Evolutionary conservation across 441 rosid species (phyloP).

Genomic region (Erodium texanum): DNA sequence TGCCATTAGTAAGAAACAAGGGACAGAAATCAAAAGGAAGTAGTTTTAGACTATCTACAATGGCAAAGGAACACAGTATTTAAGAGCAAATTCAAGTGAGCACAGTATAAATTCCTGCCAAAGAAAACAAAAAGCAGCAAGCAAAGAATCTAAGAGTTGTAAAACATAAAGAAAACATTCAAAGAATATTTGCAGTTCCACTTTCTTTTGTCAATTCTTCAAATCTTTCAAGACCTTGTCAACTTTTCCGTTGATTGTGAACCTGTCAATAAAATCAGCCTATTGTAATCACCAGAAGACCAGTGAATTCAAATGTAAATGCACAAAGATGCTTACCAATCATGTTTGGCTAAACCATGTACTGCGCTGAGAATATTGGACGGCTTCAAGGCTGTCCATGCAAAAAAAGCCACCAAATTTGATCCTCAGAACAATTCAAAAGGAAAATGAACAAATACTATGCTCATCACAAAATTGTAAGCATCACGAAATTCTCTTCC

Average conservation of each 20-base stretch:
- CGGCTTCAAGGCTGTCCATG: slow-evolving; percentile 23
- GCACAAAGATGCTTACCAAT: slow-evolving; percentile 14
- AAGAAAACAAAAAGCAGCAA: slow-evolving; percentile 18
- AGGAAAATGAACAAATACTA: background rate
- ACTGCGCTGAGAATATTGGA: slow-evolving; percentile 21
- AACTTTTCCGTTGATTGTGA: too few species aligned
- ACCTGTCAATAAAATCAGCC: background rate
- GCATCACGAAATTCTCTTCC: slow-evolving; percentile 11
- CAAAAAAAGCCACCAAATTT: slow-evolving; percentile 13
- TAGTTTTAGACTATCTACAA: background rate
- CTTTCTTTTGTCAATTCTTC: background rate
- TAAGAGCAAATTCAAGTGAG: slow-evolving; percentile 40
- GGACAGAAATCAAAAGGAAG: slow-evolving; percentile 3
- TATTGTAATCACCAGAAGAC: background rate
- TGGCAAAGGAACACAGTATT: slow-evolving; percentile 28
- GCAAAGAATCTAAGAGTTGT: slow-evolving; percentile 17
- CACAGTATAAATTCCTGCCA: slow-evolving; percentile 38
- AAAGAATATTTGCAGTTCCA: background rate
- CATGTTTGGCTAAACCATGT: slow-evolving; percentile 20
- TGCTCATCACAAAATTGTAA: background rate
- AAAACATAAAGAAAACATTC: background rate
- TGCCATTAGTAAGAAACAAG: slow-evolving; percentile 27
- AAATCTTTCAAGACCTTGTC: too few species aligned
- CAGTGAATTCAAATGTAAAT: background rate
- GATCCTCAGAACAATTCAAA: slow-evolving; percentile 11